Evolutionary conservation across 2,329 filamentous ascomycete genomes (phyloP), one percentile per base, ranked within the genome.

Genomic region (Geosmithia putterillii): DNA sequence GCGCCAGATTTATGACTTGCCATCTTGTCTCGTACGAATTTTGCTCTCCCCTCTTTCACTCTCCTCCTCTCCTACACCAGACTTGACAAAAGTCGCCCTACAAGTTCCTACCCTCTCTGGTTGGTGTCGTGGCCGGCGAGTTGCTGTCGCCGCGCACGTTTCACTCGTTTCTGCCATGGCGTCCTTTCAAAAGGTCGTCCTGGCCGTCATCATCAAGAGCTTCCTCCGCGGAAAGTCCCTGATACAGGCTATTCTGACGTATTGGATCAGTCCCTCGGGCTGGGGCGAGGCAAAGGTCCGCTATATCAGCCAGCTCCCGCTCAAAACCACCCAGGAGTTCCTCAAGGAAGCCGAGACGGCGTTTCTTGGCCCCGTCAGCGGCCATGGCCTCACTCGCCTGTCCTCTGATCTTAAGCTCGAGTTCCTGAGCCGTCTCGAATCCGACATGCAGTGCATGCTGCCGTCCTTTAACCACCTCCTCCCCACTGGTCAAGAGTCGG

Each of bases 401-500:
- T 70, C 73, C 3, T 53, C 57, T 41, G 63, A 62, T 25, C 57
- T 82, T 45, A 75, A 72, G 57, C 57, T 60, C 32, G 73, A 82
- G 55, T 76, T 78, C 51, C 55, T 68, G 38, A 64, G 74, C 38
- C 67, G 69, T 34, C 58, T 81, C 44, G 57, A 68, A 48, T 64
- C 62, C 25, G 70, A 76, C 52, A 59, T 67, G 47, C 65, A 71
- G 47, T 79, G 71, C 55, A 82, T 81, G 78, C 66, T 82, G 18
- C 78, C 78, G 2, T 81, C 77, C 12, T 82, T 79, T 62, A 81
- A 73, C 62, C 72, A 79, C 51, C 71, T 75, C 49, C 64, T 83
- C 6, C 79, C 79, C 1, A 68, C 61, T n/a, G 79, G 79, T 42
- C 56, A 64, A 40, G 79, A 83, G 53, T 57, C 54, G 38, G 79